phyloP scores from a whole-genome alignment of 352 stramenopile species.

The Pythium chondricola region DNA sequence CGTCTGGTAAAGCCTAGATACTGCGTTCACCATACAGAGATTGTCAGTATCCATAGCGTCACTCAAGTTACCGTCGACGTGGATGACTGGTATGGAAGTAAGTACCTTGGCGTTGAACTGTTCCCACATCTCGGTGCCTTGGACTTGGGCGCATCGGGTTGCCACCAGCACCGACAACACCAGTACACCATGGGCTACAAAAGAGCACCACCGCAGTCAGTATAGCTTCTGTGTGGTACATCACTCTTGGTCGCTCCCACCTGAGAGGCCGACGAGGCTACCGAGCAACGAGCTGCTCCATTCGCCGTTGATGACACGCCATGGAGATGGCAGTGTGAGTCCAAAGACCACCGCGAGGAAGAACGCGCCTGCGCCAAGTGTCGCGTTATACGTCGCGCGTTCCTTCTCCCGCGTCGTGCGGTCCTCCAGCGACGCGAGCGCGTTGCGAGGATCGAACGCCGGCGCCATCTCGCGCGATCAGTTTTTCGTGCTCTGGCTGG shows the following conservation, averaged over 20 bases:
- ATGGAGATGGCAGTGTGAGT: slow-evolving; percentile 53
- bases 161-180: slow-evolving; percentile 49
- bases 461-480: slow-evolving; percentile 19
- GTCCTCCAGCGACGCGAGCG: slow-evolving; percentile 53
- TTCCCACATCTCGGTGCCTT: slow-evolving; percentile 49
- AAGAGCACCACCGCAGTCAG: not conserved
- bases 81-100: slow-evolving; percentile 1
- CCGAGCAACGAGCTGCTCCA: slow-evolving; percentile 42
- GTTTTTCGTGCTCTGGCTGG: too few species aligned
- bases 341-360: slow-evolving; percentile 34
- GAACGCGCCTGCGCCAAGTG: slow-evolving; percentile 37
- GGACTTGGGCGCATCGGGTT: slow-evolving; percentile 59
- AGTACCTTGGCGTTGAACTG: slow-evolving; percentile 52
- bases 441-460: slow-evolving; percentile 12
- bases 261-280: slow-evolving; percentile 49
- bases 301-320: slow-evolving; percentile 68
- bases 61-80: not conserved
- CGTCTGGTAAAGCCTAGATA: too few species aligned
- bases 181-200: slow-evolving; percentile 41
- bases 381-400: slow-evolving; percentile 51
- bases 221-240: too few species aligned
- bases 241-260: too few species aligned
- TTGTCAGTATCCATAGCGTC: not conserved
- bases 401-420: slow-evolving; percentile 59
- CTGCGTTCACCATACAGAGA: too few species aligned